A percentile compares a stretch with the other conserved stretches of the same genome.
These are phyloP conservation scores for Syncephalastrum sp. DNA, from an alignment of 371 early-diverging fungal genomes.

Conservation along the genomic window DNA sequence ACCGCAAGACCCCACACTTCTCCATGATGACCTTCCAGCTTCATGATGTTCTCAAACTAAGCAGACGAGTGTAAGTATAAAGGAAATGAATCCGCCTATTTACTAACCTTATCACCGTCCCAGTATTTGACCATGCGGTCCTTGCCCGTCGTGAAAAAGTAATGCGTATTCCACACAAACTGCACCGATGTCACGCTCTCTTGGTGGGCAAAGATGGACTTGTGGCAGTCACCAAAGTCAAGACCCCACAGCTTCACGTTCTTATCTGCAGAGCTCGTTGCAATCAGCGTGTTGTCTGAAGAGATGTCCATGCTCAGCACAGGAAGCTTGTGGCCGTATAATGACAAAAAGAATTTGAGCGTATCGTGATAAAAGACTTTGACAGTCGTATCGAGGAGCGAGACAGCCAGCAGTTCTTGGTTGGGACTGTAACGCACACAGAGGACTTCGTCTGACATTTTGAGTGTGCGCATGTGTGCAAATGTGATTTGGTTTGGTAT, in stretches of 20 bases:
- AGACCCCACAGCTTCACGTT: conserved; percentile 97
- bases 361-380: conserved; percentile 95
- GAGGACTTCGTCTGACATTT: conserved; percentile 92
- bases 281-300: conserved; percentile 84
- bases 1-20: conserved; percentile 93
- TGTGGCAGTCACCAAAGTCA: conserved; percentile 98
- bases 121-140: conserved; percentile 92
- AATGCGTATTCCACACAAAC: conserved; percentile 93
- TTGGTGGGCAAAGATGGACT: conserved; percentile 90
- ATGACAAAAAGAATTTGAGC: conserved; percentile 91
- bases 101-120: conserved; percentile 88
- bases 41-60: conserved; percentile 90
- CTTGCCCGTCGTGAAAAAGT: conserved; percentile 88
- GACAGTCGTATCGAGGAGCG: conserved; percentile 91
- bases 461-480: conserved; percentile 85
- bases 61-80: not conserved
- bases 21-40: conserved; percentile 87
- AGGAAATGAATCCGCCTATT: not conserved
- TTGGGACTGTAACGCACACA: conserved; percentile 85
- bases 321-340: conserved; percentile 97
- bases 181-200: conserved; percentile 85
- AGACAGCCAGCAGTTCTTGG: conserved; percentile 84
- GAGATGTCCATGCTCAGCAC: conserved; percentile 96
- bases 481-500: conserved; percentile 66
- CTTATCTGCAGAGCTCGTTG: conserved; percentile 94